These are phyloP conservation scores for Telfairia occidentalis DNA, from an alignment of 331 rosid species.

Conservation along the genomic window DNA sequence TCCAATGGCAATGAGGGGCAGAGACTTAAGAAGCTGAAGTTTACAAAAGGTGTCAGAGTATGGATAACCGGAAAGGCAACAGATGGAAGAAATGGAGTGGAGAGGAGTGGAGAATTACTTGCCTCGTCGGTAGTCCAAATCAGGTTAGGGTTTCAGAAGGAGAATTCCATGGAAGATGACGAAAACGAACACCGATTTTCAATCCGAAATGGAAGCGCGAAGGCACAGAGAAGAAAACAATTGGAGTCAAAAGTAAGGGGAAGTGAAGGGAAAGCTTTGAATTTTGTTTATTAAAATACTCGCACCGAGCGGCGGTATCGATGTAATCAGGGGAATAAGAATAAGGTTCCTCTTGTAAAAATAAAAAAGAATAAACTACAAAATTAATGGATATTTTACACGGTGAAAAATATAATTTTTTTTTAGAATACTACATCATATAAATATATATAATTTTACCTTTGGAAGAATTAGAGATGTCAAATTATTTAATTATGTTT, in stretches of 20 bases:
- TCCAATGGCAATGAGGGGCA: background rate
- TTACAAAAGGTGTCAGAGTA: background rate
- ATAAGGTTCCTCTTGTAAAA: background rate
- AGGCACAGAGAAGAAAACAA: background rate
- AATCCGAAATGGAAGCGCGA: conserved; percentile 4
- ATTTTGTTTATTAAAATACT: background rate
- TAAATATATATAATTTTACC: too few relatives aligned
- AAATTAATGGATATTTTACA: background rate
- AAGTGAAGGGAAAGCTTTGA: background rate
- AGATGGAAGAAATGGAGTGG: background rate
- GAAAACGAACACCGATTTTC: background rate
- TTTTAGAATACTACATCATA: too few relatives aligned
- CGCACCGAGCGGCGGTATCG: background rate
- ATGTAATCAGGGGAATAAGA: background rate
- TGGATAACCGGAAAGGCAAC: background rate
- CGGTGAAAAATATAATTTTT: too few relatives aligned
- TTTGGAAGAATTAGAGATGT: too few relatives aligned
- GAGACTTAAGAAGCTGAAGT: background rate
- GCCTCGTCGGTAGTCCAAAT: background rate
- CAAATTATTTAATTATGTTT: too few relatives aligned
- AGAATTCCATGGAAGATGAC: background rate
- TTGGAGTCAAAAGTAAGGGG: background rate
- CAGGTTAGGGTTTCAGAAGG: background rate
- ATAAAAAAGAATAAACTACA: too few relatives aligned
- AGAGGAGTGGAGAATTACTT: background rate